Percentiles rank a stretch among this genome's conserved stretches.
Evolutionary conservation across 306 rosid species (phyloP).

Genomic region (Vigna unguiculata): DNA sequence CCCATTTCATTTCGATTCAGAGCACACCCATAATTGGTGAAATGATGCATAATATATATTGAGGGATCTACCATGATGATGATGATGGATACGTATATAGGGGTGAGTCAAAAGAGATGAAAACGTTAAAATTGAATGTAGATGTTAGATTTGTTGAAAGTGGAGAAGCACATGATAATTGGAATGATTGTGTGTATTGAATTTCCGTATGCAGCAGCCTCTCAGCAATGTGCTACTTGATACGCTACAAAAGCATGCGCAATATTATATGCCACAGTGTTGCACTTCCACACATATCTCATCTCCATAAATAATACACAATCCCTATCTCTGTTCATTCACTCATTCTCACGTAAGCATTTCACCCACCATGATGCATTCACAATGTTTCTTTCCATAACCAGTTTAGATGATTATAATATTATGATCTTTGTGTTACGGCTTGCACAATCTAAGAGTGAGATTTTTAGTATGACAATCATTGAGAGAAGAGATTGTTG

Average conservation of each 20-base stretch:
- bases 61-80: slow-evolving; percentile 29
- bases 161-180: slow-evolving; percentile 59
- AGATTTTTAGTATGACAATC: no score
- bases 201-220: slow-evolving; percentile 42
- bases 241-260: slow-evolving; percentile 63
- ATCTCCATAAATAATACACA: no score
- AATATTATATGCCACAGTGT: slow-evolving; percentile 21
- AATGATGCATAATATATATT: slow-evolving; percentile 45
- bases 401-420: no score
- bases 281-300: no score
- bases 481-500: no score
- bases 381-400: background rate
- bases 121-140: slow-evolving; percentile 19
- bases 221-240: slow-evolving; percentile 39
- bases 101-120: background rate
- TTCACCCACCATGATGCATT: slow-evolving; percentile 3
- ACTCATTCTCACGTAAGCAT: slow-evolving; percentile 63
- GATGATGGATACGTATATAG: no score
- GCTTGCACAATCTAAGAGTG: no score
- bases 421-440: no score
- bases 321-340: slow-evolving; percentile 17
- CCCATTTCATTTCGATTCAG: slow-evolving; percentile 1
- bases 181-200: slow-evolving; percentile 61
- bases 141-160: slow-evolving; percentile 50
- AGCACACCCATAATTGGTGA: slow-evolving; percentile 39